Evolutionary conservation across 202 grass and related monocot genomes (phyloP).

Genomic region (Miscanthus sacchariflorus): DNA sequence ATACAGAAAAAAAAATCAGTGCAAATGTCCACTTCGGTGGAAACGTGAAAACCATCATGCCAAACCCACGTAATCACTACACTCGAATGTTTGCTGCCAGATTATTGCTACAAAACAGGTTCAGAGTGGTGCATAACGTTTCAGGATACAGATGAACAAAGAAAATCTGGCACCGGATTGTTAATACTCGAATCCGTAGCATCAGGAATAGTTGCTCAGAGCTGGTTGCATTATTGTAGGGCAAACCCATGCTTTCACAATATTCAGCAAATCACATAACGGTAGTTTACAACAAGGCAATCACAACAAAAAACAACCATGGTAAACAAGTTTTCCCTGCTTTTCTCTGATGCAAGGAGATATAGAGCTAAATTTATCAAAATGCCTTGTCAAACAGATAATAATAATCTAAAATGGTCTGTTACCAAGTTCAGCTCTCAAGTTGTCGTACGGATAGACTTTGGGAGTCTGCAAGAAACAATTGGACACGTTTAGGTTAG

Average conservation of each 20-base stretch:
- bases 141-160: background rate
- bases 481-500: constrained; percentile 20
- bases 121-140: background rate
- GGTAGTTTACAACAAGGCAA: constrained; percentile 27
- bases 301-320: constrained; percentile 36
- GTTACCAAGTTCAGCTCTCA: constrained; percentile 83
- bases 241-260: background rate
- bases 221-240: constrained; percentile 41
- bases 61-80: background rate
- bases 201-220: constrained; percentile 16
- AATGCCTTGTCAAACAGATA: background rate
- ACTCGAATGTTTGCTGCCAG: background rate
- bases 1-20: background rate
- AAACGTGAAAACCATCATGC: background rate
- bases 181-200: background rate
- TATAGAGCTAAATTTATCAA: constrained; percentile 17
- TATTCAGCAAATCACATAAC: constrained; percentile 19
- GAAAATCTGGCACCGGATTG: background rate
- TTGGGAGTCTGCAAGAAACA: constrained; percentile 86
- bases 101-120: background rate
- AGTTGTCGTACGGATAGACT: constrained; percentile 92
- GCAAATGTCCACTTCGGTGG: background rate
- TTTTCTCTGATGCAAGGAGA: constrained; percentile 2
- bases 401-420: constrained; percentile 43
- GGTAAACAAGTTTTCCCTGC: background rate